A percentile compares a stretch with the other conserved stretches of the same genome.
These are phyloP conservation scores for Diaporthe capsici DNA, from an alignment of 2,329 filamentous ascomycete genomes.

Conservation along the genomic window DNA sequence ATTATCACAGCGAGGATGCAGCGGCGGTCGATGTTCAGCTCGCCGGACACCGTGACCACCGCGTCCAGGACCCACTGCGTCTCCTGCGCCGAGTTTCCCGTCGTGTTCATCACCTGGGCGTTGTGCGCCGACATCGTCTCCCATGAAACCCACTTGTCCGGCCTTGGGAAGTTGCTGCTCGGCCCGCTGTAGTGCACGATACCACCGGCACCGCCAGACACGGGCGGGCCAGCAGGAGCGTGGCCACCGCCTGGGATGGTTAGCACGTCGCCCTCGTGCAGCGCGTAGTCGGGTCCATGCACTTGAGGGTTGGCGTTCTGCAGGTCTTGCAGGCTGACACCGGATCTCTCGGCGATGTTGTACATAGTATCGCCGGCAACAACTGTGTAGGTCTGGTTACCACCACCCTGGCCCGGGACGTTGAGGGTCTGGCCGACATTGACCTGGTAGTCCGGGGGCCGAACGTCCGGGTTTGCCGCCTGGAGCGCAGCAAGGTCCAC, in stretches of 20 bases:
- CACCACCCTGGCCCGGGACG: not conserved
- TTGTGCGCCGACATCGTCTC: not conserved
- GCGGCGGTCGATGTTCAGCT: not conserved
- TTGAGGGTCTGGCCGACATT: not conserved
- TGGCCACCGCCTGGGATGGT: not conserved
- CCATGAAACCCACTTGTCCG: not conserved
- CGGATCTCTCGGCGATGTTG: not conserved
- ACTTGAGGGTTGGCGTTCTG: not conserved
- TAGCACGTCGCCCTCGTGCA: not conserved
- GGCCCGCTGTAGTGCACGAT: not conserved
- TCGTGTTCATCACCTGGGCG: slow-evolving; percentile 2
- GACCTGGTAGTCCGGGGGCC: not conserved
- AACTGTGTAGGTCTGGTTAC: not conserved
- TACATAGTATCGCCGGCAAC: not conserved
- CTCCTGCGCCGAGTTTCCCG: slow-evolving; percentile 4
- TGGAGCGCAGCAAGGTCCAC: not conserved
- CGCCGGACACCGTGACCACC: not conserved
- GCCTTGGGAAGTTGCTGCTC: not conserved
- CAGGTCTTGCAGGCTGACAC: not conserved
- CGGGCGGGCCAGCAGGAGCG: not conserved
- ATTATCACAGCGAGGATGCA: not conserved
- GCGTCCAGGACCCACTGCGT: not conserved
- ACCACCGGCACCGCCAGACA: not conserved
- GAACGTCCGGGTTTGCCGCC: not conserved
- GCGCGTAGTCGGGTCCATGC: not conserved